Base-by-base conservation (phyloP, 2,329 filamentous ascomycete species). In the Arthrinium phaeospermum region DNA sequence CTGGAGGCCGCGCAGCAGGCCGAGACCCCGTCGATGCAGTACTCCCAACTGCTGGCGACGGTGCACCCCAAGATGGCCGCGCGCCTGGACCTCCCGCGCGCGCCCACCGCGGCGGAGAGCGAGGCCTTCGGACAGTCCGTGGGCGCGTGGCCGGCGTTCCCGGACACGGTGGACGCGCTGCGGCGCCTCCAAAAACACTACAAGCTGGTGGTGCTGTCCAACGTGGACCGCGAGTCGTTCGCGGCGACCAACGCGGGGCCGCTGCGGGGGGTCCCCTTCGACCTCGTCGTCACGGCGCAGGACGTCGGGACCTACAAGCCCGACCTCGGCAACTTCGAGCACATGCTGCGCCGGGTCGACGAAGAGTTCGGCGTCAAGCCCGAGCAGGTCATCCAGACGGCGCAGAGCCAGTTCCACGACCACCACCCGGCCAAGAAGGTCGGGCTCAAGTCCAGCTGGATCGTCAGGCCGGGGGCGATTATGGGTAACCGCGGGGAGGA, bases 261-360 rank as follows among this genome's bases (percentile, higher is more conserved):
- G 0, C 79, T 91, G 1, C 76, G 84, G 49, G 85, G 84, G 0
- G 83, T 87, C 34, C 75, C 83, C 0, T 87, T 94, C 76, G 91
- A 92, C 76, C 84, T 87, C 3, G 82, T 93, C 49, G 87, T 92
- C 77, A 94, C 91, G 0, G 93, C 92, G 0, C 85, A 94, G 79
- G 90, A 93, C 53, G 88, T 94, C 41, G 92, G 92, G 0, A 88
- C 86, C 19, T 94, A 94, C 78, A 95, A 94, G 82, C 93, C 93
- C 0, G 86, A 91, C 75, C 77, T 83, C 44, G 82, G 83, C 70
- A 94, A 94, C 74, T 94, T 94, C 72, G 85, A 89, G 71, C 90
- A 91, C 78, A 85, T 94, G 85, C 78, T 94, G 5, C 79, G 82
- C 14, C 83, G 88, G 68, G 87, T 89, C 1, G 73, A 87, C 76